Evolutionary conservation across 1,284 basidiomycete species (phyloP).

Genomic region (Leccinum brunneo-olivaceum): DNA sequence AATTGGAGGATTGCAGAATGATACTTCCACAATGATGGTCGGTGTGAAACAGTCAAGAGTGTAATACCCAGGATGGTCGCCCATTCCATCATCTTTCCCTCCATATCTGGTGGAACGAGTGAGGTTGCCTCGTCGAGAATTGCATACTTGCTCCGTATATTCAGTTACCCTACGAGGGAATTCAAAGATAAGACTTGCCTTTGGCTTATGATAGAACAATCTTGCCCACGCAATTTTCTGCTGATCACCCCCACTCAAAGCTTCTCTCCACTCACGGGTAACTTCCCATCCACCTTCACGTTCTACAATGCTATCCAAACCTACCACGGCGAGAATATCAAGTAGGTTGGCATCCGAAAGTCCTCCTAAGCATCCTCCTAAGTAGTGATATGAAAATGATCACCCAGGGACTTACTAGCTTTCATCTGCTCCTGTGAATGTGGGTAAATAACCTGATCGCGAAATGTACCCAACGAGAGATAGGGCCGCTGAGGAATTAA

Average conservation of each 20-base stretch:
- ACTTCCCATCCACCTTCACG: slow-evolving; percentile 96
- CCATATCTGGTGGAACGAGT: slow-evolving; percentile 88
- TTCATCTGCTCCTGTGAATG: slow-evolving; percentile 77
- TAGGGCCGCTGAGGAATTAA: slow-evolving; percentile 96
- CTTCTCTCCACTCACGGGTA: slow-evolving; percentile 87
- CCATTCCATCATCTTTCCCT: slow-evolving; percentile 93
- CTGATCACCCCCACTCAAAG: slow-evolving; percentile 82
- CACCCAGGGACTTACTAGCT: slow-evolving; percentile 42
- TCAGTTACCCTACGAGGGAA: not conserved
- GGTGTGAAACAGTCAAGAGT: slow-evolving; percentile 85
- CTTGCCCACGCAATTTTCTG: slow-evolving; percentile 96
- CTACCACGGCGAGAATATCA: slow-evolving; percentile 69
- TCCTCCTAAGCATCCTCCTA: slow-evolving; percentile 39
- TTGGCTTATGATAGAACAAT: slow-evolving; percentile 92
- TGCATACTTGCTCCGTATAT: slow-evolving; percentile 65
- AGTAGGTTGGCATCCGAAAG: slow-evolving; percentile 75
- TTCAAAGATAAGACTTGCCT: slow-evolving; percentile 41
- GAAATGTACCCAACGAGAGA: slow-evolving; percentile 85
- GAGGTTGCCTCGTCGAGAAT: slow-evolving; percentile 96
- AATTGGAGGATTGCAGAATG: slow-evolving; percentile 90
- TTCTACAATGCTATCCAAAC: slow-evolving; percentile 85
- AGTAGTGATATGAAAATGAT: not conserved
- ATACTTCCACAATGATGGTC: slow-evolving; percentile 92
- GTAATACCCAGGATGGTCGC: slow-evolving; percentile 86
- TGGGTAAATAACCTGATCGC: slow-evolving; percentile 89